A percentile compares a stretch with the other conserved stretches of the same genome.
phyloP scores from a whole-genome alignment of 768 basidiomycete genomes.

The Grammothele lineata region DNA sequence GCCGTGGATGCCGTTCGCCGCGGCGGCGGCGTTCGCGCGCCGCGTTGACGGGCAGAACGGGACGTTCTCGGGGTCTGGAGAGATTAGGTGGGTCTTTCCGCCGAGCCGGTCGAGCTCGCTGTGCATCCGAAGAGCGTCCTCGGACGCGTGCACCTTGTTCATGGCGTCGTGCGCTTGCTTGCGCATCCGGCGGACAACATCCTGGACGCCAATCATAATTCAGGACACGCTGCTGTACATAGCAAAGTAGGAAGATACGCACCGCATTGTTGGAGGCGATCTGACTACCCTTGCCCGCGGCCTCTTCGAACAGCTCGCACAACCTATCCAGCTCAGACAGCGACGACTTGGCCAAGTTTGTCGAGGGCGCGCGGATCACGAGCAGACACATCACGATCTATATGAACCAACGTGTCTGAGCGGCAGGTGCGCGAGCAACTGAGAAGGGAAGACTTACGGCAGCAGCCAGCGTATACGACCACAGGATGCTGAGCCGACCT shows the following conservation, averaged over 20 bases:
- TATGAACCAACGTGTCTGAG: no score
- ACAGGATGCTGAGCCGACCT: conserved; percentile 46
- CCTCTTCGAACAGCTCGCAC: conserved; percentile 28
- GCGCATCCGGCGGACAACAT: conserved; percentile 26
- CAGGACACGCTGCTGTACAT: neutral
- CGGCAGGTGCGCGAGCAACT: no score
- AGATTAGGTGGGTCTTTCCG: conserved; percentile 28
- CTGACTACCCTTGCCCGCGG: conserved; percentile 17
- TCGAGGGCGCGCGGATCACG: conserved; percentile 33
- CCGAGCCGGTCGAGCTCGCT: conserved; percentile 31
- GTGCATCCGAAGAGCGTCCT: conserved; percentile 9
- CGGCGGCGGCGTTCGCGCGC: neutral
- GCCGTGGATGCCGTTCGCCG: neutral
- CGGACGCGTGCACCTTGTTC: conserved; percentile 14
- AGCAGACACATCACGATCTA: conserved; percentile 43
- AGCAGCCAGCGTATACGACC: conserved; percentile 65
- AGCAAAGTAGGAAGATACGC: neutral
- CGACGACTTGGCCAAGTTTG: conserved; percentile 32
- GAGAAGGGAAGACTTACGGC: conserved; percentile 41
- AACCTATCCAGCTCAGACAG: conserved; percentile 32
- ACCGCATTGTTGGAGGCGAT: conserved; percentile 26
- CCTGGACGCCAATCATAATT: conserved; percentile 18
- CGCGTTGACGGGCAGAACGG: neutral
- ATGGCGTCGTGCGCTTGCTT: conserved; percentile 28
- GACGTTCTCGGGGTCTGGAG: neutral